A percentile compares a stretch with the other conserved stretches of the same genome.
phyloP scores from a whole-genome alignment of 768 basidiomycete species.

The Mycena olivaceomarginata region DNA sequence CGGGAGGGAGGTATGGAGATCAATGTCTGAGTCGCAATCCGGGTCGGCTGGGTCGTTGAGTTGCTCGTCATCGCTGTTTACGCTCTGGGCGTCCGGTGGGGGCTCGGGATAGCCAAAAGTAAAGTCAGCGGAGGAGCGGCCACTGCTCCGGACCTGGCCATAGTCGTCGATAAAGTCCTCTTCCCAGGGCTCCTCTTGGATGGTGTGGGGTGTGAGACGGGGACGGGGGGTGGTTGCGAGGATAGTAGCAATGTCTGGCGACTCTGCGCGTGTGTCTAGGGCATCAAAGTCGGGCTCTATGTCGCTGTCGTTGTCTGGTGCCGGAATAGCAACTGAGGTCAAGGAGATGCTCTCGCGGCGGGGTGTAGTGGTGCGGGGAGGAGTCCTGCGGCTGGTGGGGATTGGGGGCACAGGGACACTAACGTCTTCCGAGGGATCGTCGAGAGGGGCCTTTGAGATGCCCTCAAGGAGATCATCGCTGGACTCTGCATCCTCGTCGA shows the following conservation, averaged over 20 bases:
- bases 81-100: conserved; percentile 34
- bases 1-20: conserved; percentile 83
- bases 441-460: conserved; percentile 38
- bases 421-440: conserved; percentile 24
- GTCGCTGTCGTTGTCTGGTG: conserved; percentile 41
- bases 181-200: conserved; percentile 42
- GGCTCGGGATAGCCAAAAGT: conserved; percentile 42
- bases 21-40: conserved; percentile 78
- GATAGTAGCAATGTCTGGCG: conserved; percentile 63
- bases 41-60: conserved; percentile 54
- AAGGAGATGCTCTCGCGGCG: conserved; percentile 40
- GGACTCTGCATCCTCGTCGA: conserved; percentile 46
- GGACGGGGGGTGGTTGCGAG: conserved; percentile 61
- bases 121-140: conserved; percentile 27
- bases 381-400: conserved; percentile 11
- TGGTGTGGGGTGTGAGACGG: conserved; percentile 31
- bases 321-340: conserved; percentile 39
- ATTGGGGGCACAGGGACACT: conserved; percentile 28
- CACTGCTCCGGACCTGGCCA: conserved; percentile 37
- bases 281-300: conserved; percentile 43
- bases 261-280: conserved; percentile 41
- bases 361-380: conserved; percentile 20
- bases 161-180: conserved; percentile 51
- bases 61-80: conserved; percentile 48
- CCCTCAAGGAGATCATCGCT: conserved; percentile 38